A percentile compares a stretch with the other conserved stretches of the same genome.
Conservation (phyloP, 2,329 filamentous ascomycete genomes). For the Lachnellula arida region DNA sequence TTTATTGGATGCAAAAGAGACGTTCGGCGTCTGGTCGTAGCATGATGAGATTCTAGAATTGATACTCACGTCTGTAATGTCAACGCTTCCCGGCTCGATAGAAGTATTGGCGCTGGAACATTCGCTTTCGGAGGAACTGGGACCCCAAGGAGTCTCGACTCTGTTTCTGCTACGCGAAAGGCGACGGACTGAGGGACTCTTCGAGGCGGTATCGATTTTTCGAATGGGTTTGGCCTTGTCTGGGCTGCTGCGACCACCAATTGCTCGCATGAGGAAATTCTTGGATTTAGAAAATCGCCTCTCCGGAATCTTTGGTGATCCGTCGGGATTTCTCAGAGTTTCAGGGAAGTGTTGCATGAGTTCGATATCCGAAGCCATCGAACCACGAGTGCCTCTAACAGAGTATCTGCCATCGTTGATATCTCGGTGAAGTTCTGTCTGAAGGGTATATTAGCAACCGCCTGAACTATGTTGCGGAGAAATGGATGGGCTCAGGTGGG, state of each 20-base stretch:
- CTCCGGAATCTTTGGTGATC: constrained; percentile 18
- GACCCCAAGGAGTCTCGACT: background rate
- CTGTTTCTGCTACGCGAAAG: constrained; percentile 20
- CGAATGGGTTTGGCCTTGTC: constrained; percentile 10
- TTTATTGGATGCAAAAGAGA: constrained; percentile 2
- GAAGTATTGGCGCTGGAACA: constrained; percentile 7
- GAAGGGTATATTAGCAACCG: background rate
- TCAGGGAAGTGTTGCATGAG: background rate
- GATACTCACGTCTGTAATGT: constrained; percentile 18
- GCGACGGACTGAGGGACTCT: constrained; percentile 21
- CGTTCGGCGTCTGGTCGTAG: constrained; percentile 2
- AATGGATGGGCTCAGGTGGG: background rate
- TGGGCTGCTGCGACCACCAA: constrained; percentile 16
- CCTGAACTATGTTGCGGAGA: background rate
- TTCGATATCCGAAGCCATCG: constrained; percentile 4
- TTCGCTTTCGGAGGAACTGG: constrained; percentile 3
- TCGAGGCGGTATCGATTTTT: constrained; percentile 13
- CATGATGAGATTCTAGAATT: constrained; percentile 17
- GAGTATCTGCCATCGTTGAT: constrained; percentile 16
- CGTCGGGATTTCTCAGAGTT: background rate
- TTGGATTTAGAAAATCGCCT: constrained; percentile 28
- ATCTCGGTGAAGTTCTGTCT: constrained; percentile 19
- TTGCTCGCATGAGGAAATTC: constrained; percentile 28
- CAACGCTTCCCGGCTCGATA: constrained; percentile 13
- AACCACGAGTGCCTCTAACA: constrained; percentile 12